A percentile compares a stretch with the other conserved stretches of the same genome.
phyloP scores from a whole-genome alignment of 1,139 yeast species.

The Pichia sp. region DNA sequence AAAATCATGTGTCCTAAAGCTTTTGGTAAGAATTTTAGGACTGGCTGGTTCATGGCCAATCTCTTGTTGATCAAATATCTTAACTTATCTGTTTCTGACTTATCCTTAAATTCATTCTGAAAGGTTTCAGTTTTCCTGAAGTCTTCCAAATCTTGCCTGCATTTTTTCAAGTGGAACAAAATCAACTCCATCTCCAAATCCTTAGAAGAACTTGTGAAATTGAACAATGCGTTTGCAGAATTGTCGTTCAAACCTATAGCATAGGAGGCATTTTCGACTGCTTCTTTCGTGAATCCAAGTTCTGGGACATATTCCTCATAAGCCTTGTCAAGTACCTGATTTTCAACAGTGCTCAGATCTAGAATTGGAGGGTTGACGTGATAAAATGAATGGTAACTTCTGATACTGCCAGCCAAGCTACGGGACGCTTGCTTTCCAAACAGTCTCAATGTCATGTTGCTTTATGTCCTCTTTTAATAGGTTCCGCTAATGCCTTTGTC shows the following conservation, averaged over 20 bases:
- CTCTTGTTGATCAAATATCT: constrained; percentile 55
- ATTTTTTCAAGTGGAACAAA: constrained; percentile 57
- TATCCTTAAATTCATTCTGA: background rate
- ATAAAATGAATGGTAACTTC: constrained; percentile 27
- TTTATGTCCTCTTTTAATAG: background rate
- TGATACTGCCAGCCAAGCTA: background rate
- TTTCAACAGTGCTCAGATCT: constrained; percentile 24
- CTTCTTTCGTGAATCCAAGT: constrained; percentile 61
- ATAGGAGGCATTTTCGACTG: constrained; percentile 59
- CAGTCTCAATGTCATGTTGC: background rate
- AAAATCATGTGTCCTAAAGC: constrained; percentile 53
- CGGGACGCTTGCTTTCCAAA: background rate
- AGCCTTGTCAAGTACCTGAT: constrained; percentile 43
- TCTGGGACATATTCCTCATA: constrained; percentile 54
- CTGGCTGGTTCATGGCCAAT: constrained; percentile 56
- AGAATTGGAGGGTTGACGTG: constrained; percentile 28
- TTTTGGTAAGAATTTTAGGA: constrained; percentile 41
- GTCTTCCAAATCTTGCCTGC: constrained; percentile 44
- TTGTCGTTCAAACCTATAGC: constrained; percentile 57
- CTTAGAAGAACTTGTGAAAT: constrained; percentile 37
- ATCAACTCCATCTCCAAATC: constrained; percentile 50
- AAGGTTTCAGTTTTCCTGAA: constrained; percentile 26
- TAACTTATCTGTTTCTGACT: constrained; percentile 34
- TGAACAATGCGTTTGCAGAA: constrained; percentile 59
- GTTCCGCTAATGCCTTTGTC: no score